Conservation (phyloP, 106 monocot genomes). For the Platanthera guangdongensis region DNA sequence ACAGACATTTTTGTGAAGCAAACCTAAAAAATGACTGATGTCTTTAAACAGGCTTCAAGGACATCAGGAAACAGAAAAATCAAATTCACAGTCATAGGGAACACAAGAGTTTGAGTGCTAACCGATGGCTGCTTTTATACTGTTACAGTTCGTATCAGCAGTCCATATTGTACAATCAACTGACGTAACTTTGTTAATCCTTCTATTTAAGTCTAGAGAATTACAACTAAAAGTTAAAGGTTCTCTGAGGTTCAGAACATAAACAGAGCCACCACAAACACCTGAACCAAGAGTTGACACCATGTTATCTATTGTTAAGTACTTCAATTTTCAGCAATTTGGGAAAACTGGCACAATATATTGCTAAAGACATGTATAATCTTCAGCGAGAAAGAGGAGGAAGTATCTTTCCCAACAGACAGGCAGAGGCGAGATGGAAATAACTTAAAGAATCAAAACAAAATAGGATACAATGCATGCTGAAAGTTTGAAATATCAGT, state of each 20-base stretch:
- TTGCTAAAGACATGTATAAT: background rate
- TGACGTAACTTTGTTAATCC: constrained; percentile 23
- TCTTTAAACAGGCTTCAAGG: background rate
- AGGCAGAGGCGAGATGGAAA: background rate
- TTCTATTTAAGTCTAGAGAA: constrained; percentile 5
- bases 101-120: constrained; percentile 13
- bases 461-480: constrained; percentile 68
- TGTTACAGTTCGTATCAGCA: constrained; percentile 38
- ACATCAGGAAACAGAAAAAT: background rate
- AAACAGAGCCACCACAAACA: constrained; percentile 43
- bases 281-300: constrained; percentile 80
- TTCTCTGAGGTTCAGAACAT: constrained; percentile 42
- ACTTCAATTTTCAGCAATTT: constrained; percentile 8
- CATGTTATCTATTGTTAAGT: constrained; percentile 66
- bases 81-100: background rate
- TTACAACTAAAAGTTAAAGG: constrained; percentile 22
- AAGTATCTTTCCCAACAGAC: background rate
- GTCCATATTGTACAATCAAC: constrained; percentile 75
- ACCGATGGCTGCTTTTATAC: constrained; percentile 67
- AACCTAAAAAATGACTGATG: background rate
- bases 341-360: background rate
- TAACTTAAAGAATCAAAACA: background rate
- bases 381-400: background rate
- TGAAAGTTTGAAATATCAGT: constrained; percentile 15
- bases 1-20: background rate